Evolutionary conservation across 352 stramenopile species (phyloP).

Genomic region (Phytophthora agathidicida): DNA sequence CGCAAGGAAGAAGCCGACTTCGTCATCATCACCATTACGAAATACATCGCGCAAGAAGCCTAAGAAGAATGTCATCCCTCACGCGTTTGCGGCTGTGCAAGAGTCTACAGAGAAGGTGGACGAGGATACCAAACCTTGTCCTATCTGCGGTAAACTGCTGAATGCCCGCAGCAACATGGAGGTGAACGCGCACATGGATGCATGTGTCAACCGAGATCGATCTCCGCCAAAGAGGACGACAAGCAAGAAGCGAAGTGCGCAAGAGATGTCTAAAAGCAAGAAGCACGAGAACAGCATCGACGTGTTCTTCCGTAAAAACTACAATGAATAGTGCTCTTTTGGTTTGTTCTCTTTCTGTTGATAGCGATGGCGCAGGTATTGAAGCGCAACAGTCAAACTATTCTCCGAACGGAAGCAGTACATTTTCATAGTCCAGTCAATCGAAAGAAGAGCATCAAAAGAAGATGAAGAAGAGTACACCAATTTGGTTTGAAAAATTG

Average conservation of each 20-base stretch:
- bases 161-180: constrained; percentile 56
- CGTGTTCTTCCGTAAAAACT: constrained; percentile 33
- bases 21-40: constrained; percentile 11
- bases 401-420: no score
- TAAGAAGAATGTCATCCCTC: constrained; percentile 10
- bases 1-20: constrained; percentile 8
- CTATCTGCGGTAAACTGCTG: constrained; percentile 62
- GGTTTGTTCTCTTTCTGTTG: neutral
- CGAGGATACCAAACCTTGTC: constrained; percentile 42
- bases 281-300: constrained; percentile 33
- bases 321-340: constrained; percentile 22
- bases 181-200: constrained; percentile 72
- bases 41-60: constrained; percentile 9
- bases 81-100: constrained; percentile 9
- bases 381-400: no score
- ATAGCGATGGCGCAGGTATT: no score
- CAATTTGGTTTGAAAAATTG: constrained; percentile 28
- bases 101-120: neutral
- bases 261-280: constrained; percentile 10
- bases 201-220: constrained; percentile 34
- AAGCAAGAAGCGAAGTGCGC: constrained; percentile 18
- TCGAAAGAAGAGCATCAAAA: no score
- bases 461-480: constrained; percentile 1
- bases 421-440: no score
- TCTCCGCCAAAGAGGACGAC: neutral